Percentiles rank a stretch among this genome's conserved stretches.
Conservation (phyloP, 2,329 filamentous ascomycete genomes). For the Calycina herbarum region DNA sequence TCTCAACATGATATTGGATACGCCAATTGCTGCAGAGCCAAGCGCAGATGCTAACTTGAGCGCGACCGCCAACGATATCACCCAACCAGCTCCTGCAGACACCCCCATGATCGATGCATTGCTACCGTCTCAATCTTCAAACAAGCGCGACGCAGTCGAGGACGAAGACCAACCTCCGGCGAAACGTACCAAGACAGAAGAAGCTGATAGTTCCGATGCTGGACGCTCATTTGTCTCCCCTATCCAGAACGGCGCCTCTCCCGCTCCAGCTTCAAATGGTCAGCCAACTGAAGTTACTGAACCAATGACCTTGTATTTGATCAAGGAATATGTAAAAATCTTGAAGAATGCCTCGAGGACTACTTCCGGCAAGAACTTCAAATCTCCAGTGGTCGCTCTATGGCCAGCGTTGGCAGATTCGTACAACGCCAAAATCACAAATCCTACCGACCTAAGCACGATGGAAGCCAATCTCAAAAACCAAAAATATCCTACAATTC, state of each 20-base stretch:
- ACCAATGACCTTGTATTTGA: conserved; percentile 58
- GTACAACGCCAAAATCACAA: conserved; percentile 65
- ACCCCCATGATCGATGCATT: conserved; percentile 38
- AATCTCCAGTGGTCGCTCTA: conserved; percentile 72
- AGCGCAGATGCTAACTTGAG: not conserved
- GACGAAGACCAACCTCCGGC: conserved; percentile 63
- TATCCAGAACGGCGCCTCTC: conserved; percentile 28
- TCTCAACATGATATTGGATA: not conserved
- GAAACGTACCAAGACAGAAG: conserved; percentile 78
- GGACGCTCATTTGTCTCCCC: conserved; percentile 19
- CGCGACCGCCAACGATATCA: not conserved
- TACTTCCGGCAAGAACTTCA: conserved; percentile 74
- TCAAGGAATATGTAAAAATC: conserved; percentile 62
- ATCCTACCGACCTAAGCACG: conserved; percentile 80
- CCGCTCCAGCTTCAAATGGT: conserved; percentile 12
- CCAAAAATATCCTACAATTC: conserved; percentile 63
- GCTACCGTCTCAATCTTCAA: conserved; percentile 43
- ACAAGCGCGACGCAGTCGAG: conserved; percentile 82
- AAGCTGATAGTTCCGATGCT: conserved; percentile 32
- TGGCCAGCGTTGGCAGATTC: conserved; percentile 76
- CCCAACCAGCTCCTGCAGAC: not conserved
- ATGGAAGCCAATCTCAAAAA: conserved; percentile 80
- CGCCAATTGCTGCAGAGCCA: not conserved
- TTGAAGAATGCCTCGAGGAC: conserved; percentile 82
- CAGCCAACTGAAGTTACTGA: not conserved